Base-by-base conservation (phyloP, 805 yeast species). In the Starmerella potacharoeniae region DNA sequence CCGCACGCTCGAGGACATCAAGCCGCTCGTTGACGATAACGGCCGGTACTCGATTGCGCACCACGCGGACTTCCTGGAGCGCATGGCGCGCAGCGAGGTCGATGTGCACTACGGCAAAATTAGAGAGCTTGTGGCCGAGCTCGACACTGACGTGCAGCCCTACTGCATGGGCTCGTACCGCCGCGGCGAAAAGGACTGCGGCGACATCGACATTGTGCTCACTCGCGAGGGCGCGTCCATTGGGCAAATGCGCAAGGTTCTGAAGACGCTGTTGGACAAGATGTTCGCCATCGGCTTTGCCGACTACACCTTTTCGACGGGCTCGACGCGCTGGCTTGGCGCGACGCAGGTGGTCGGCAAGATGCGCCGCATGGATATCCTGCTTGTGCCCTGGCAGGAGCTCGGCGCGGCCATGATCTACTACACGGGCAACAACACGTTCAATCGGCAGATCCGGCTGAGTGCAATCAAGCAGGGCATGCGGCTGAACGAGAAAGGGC, bases 321-420 rank as follows among this genome's bases (percentile, higher is more conserved):
- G 62, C 10, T 58, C 64, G 7, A 58, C 59, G 8, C 60, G 67
- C n/a, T 71, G 70, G 68, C 55, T 66, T 14, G 74, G 74, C 1
- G 65, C 69, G 4, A 64, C 71, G 4, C 64, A 60, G 2, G 55
- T 68, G 17, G 22, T n/a, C 13, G 65, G 67, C 1, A 64, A 62
- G 10, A 77, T 81, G 69, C 71, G 84, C n/a, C 68, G 84, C 54
- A 67, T 80, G 58, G 84, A 80, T 59, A 71, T 80, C 41, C 62
- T 80, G 42, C 62, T 73, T 3, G 78, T 76, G 6, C 77, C 77
- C 1, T 71, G 77, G 69, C 55, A 62, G 1, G 71, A 73, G 35
- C 60, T 70, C 8, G 84, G 82, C 0, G 77, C 80, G 0, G 68
- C 77, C 0, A 60, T 73, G 61, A 66, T 80, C 6, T 79, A 80